Conservation (phyloP, 148 eudicot genomes). For the Rhododendron ovatum region DNA sequence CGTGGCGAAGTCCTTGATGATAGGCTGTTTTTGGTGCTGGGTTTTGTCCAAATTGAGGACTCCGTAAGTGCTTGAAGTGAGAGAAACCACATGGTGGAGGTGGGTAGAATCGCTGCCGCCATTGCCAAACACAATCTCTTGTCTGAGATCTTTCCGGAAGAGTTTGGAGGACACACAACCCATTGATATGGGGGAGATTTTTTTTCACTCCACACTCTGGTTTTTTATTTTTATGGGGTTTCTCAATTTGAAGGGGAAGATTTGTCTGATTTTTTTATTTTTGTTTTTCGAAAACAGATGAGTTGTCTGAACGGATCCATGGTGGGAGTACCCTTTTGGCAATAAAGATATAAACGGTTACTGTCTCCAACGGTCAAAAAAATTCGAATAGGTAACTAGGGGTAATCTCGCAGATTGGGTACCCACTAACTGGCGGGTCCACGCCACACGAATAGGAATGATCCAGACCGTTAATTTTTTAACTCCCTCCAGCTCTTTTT, state of each 20-base stretch:
- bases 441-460: too few species aligned
- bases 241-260: background rate
- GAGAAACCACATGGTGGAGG: conserved; percentile 65
- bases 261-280: background rate
- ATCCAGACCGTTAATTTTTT: too few species aligned
- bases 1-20: background rate
- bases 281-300: background rate
- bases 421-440: too few species aligned
- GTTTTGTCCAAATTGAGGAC: conserved; percentile 57
- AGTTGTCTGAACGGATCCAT: background rate
- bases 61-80: conserved; percentile 84
- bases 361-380: conserved; percentile 58
- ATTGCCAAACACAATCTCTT: conserved; percentile 24
- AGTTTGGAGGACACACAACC: conserved; percentile 84
- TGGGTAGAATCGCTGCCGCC: conserved; percentile 12
- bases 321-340: background rate
- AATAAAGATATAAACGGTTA: background rate
- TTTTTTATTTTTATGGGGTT: background rate
- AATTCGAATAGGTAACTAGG: conserved; percentile 28
- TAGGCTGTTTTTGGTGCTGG: background rate
- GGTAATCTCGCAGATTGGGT: too few species aligned
- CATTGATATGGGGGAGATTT: conserved; percentile 31
- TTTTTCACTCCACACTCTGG: background rate
- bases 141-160: conserved; percentile 35
- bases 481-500: too few species aligned